These are phyloP conservation scores for Amyloporia xantha DNA, from an alignment of 768 basidiomycete species.

Conservation along the genomic window DNA sequence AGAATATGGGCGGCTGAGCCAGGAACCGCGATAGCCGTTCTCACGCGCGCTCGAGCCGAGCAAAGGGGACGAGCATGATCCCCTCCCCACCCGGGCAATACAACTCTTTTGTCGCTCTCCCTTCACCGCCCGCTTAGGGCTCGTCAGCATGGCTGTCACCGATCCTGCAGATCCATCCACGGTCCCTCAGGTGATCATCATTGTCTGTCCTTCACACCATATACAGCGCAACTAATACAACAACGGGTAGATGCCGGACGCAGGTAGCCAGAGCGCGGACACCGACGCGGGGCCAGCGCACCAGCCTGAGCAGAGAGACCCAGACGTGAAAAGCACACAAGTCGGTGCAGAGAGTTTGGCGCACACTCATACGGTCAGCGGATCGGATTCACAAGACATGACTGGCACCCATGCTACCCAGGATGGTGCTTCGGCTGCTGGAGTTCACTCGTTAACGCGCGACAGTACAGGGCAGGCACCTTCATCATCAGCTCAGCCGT, in stretches of 20 bases:
- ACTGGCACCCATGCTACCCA: background rate
- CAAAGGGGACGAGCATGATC: background rate
- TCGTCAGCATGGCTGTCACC: background rate
- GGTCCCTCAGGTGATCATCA: background rate
- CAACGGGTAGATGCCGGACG: background rate
- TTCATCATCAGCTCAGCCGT: background rate
- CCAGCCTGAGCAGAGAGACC: background rate
- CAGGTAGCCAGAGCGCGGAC: background rate
- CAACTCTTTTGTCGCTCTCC: background rate
- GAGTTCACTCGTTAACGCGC: background rate
- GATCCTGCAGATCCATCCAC: background rate
- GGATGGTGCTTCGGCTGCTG: constrained; percentile 3
- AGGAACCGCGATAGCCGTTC: background rate
- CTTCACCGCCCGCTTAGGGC: background rate
- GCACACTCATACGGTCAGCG: background rate
- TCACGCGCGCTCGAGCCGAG: background rate
- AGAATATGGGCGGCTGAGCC: background rate
- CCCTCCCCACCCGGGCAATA: background rate
- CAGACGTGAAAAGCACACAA: background rate
- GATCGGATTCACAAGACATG: background rate
- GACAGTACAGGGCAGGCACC: constrained; percentile 1
- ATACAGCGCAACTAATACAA: background rate
- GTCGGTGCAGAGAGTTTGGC: background rate
- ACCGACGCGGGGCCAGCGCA: background rate
- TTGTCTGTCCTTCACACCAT: background rate